Conservation (phyloP, 2,329 filamentous ascomycete species). For the Albophoma yamanashiensis region DNA sequence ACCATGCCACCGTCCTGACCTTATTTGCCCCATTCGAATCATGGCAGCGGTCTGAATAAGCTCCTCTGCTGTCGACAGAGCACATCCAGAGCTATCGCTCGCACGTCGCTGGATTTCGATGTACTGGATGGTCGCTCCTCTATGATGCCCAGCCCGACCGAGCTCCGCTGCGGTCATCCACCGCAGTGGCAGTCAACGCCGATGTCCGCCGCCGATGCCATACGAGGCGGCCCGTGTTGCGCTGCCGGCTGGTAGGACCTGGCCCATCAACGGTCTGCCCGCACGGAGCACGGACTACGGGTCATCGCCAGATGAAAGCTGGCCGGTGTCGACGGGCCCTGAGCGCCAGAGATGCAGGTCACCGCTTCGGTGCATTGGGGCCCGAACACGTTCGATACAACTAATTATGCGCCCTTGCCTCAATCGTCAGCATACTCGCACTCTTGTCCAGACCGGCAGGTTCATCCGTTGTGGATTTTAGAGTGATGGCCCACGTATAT, state of each 20-base stretch:
- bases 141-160: not conserved
- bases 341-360: not conserved
- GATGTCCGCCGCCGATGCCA: not conserved
- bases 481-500: no score
- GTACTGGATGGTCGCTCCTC: not conserved
- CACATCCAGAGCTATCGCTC: not conserved
- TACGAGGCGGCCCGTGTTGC: not conserved
- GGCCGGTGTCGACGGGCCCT: not conserved
- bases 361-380: not conserved
- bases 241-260: not conserved
- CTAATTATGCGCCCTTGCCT: not conserved
- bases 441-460: not conserved
- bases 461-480: not conserved
- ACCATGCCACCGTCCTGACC: no score
- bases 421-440: not conserved
- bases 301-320: not conserved
- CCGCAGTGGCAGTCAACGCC: not conserved
- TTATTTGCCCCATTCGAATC: not conserved
- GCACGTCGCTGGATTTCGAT: not conserved
- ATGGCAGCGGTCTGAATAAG: no score
- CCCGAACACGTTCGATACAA: not conserved
- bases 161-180: not conserved
- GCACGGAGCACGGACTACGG: no score
- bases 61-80: not conserved
- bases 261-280: not conserved